Base-by-base conservation (phyloP, 1,139 yeast genomes). In the Suhomyces wounanorum region DNA sequence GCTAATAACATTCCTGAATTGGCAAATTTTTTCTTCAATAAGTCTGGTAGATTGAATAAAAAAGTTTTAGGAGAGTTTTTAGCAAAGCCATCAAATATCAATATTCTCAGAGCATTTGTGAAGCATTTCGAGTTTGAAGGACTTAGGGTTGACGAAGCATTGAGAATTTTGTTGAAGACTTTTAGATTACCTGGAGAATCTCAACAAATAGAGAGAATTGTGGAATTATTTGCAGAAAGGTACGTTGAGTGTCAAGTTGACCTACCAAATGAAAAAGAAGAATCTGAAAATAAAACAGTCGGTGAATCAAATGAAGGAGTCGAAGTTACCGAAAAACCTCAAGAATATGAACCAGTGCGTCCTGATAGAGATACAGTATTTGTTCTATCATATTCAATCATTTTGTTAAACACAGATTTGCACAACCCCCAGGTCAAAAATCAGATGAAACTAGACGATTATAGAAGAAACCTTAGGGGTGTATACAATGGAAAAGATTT, bases 181-280 rank as follows among this genome's bases (percentile, higher is more conserved):
- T 94, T 95, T 64, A 82, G 99, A 67, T 77, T 95, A 50, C 99
- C 99, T 0, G 99, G 99, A 47, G 99, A 95, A 69, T 86, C 97
- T 0, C 98, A 91, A 63, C 97, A 90, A 65, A 94, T 95, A 65
- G 98, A 92, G 66, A 81, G 97, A 62, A 82, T 94, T 17, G 89
- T 95, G 40, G 97, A 92, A 62, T 77, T 83, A 18, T 94, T 95
- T 69, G 92, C 96, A 5, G 85, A 83, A 44, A 82, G 87, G 56
- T 95, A 90, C 67, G 88, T 88, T 8, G 73, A 72, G 18, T 80
- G 85, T 53, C 90, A 85, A 58, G 60, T 66, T 8, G 72, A 70
- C 3, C 14, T 14, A 11, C 17, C 31, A 13, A 13, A 11, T n/a
- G 37, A 41, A 17, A 11, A 14, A n/a, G 31, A 42, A 13, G 47